Base-by-base conservation (phyloP, 2,329 filamentous ascomycete genomes). In the Nigrospora osmanthi region DNA sequence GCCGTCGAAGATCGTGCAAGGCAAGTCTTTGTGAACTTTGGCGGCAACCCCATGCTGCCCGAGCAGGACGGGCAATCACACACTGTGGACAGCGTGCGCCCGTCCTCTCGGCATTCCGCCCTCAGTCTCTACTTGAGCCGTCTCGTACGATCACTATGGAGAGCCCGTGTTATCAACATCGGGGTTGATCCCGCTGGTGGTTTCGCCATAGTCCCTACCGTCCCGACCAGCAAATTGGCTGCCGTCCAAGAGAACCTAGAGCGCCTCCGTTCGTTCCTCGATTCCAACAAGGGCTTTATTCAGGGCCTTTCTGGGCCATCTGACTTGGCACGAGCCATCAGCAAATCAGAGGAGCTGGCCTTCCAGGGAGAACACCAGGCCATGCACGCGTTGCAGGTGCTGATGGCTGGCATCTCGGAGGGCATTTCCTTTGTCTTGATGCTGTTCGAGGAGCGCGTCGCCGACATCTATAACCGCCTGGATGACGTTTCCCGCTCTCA, bases 361-460 rank as follows among this genome's bases (percentile, higher is more conserved):
- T 73, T 95, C 17, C 91, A 96, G 62, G 91, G 89, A 13, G 93
- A 98, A 64, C 91, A 98, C 61, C 87, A 94, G 55, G 90, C 90
- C 11, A 76, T 98, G 52, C 85, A 93, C 58, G 89, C 89, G 2
- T 71, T 98, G 40, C 80, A 95, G 50, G 83, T 85, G 52, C 73
- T 98, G 19, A 88, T 96, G 63, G 83, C 85, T 44, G 89, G 89
- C 62, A 93, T 96, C 35, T 90, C 93, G 9, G 93, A 98, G 63
- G 93, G 93, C 4, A 95, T 98, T 42, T 95, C 91, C 0, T 98
- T 98, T 56, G 89, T 96, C 4, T 75, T 91, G 17, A 93, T 96
- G 60, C 75, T 98, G 1, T 97, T 97, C 49, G 91, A 97, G 52
- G 91, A 98, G 71, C 82, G 86, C 11, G 83, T 96, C 5, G 81